Percentiles rank a stretch among this genome's conserved stretches.
Evolutionary conservation across 2,329 filamentous ascomycete genomes (phyloP).

Genomic region (Elsinoe perseae): DNA sequence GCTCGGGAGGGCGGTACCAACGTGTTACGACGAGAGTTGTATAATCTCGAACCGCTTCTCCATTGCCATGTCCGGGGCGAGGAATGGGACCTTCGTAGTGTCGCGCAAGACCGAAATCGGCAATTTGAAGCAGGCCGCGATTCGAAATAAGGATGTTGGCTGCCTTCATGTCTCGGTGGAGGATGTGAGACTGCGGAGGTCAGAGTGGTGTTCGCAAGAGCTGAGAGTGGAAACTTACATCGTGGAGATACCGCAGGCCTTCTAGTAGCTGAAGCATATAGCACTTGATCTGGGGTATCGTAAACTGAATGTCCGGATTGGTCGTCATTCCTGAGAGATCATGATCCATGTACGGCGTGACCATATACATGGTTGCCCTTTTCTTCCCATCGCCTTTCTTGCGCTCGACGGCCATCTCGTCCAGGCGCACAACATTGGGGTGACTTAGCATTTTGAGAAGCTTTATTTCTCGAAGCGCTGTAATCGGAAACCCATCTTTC

Average conservation of each 20-base stretch:
- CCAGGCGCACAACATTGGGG: conserved; percentile 73
- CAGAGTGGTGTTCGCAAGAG: background rate
- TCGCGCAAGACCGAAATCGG: conserved; percentile 89
- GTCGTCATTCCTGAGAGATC: conserved; percentile 95
- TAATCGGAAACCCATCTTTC: conserved; percentile 99
- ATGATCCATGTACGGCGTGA: conserved; percentile 97
- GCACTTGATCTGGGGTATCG: conserved; percentile 90
- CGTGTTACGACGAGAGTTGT: conserved; percentile 93
- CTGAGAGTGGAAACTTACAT: conserved; percentile 37
- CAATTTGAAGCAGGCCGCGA: conserved; percentile 85
- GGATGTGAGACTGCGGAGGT: conserved; percentile 52
- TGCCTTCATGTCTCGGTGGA: conserved; percentile 98
- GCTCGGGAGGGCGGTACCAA: conserved; percentile 93
- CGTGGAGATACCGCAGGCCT: conserved; percentile 83
- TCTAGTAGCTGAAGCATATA: conserved; percentile 92
- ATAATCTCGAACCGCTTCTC: conserved; percentile 81
- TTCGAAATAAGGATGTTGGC: conserved; percentile 97
- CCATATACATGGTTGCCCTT: conserved; percentile 92
- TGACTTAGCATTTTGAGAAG: conserved; percentile 92
- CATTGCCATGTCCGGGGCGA: conserved; percentile 66
- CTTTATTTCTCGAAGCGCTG: conserved; percentile 93
- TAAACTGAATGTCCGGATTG: conserved; percentile 82
- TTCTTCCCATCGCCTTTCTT: conserved; percentile 56
- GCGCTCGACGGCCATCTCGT: conserved; percentile 93
- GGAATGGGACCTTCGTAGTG: conserved; percentile 85